These are phyloP conservation scores for Luffa acutangula DNA, from an alignment of 306 rosid genomes.

Conservation along the genomic window DNA sequence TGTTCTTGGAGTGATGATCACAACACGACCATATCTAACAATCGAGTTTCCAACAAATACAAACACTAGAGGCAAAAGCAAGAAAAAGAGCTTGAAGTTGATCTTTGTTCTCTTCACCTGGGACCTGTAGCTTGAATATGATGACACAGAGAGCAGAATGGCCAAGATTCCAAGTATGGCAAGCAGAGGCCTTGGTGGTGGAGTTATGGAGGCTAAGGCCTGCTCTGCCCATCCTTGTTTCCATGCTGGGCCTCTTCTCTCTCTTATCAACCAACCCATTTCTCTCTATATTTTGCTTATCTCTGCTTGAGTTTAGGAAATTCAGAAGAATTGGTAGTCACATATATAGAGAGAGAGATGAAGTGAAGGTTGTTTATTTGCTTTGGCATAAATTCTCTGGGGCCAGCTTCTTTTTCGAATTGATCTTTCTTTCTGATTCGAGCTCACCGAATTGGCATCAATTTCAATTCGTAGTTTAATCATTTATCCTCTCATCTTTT, in stretches of 20 bases:
- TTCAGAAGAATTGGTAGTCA: background rate
- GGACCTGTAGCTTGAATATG: conserved; percentile 35
- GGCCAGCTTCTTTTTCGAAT: conserved; percentile 15
- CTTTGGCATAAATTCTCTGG: conserved; percentile 27
- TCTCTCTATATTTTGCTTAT: background rate
- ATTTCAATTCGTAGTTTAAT: background rate
- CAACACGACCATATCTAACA: conserved; percentile 25
- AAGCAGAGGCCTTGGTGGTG: conserved; percentile 47
- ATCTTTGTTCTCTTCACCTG: conserved; percentile 28
- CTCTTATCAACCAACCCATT: conserved; percentile 53
- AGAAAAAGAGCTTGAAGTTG: conserved; percentile 28
- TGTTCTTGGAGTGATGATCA: conserved; percentile 15
- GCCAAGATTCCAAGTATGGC: conserved; percentile 34
- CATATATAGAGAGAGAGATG: background rate
- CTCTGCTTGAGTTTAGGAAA: background rate
- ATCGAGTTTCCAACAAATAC: conserved; percentile 31
- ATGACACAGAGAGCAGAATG: conserved; percentile 38
- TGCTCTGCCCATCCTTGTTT: conserved; percentile 42
- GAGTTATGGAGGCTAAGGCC: conserved; percentile 28
- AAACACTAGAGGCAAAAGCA: conserved; percentile 37
- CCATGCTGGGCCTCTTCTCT: conserved; percentile 43
- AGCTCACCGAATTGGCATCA: conserved; percentile 6
- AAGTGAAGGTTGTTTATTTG: background rate
- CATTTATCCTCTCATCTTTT: background rate
- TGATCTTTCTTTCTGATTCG: conserved; percentile 13